Evolutionary conservation across 768 basidiomycete genomes (phyloP).

Genomic region (Boletus patriciae): DNA sequence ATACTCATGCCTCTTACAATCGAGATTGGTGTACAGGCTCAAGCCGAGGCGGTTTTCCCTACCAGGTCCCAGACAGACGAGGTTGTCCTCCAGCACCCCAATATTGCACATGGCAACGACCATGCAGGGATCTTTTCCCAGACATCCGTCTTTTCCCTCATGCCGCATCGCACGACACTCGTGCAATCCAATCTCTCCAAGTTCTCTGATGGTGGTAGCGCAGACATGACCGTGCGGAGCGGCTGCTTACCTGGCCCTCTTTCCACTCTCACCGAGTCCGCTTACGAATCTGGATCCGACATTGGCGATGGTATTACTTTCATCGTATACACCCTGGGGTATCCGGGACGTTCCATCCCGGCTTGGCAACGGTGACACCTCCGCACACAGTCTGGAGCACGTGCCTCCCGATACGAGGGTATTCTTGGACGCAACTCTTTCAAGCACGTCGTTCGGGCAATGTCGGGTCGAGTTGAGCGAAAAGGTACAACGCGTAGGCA

Average conservation of each 20-base stretch:
- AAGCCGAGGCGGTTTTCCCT: slow-evolving; percentile 21
- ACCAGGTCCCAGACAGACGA: slow-evolving; percentile 49
- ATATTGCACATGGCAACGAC: slow-evolving; percentile 36
- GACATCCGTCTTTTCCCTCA: slow-evolving; percentile 27
- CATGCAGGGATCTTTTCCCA: slow-evolving; percentile 36
- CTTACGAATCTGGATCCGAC: slow-evolving; percentile 46
- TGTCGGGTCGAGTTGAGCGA: too few relatives aligned
- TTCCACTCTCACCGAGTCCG: slow-evolving; percentile 26
- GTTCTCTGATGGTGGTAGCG: slow-evolving; percentile 29
- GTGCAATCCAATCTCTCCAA: slow-evolving; percentile 46
- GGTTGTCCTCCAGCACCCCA: slow-evolving; percentile 29
- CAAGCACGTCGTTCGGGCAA: slow-evolving; percentile 44
- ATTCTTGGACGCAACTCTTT: slow-evolving; percentile 50
- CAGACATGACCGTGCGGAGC: slow-evolving; percentile 33
- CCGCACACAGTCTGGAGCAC: slow-evolving; percentile 62
- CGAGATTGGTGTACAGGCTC: slow-evolving; percentile 45
- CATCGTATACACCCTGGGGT: too few relatives aligned
- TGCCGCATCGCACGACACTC: slow-evolving; percentile 44
- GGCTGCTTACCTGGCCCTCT: slow-evolving; percentile 23
- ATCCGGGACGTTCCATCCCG: too few relatives aligned
- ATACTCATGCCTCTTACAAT: slow-evolving; percentile 31
- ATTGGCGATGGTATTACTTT: slow-evolving; percentile 41
- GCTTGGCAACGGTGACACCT: background rate
- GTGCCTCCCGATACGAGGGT: slow-evolving; percentile 61
- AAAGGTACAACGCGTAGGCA: too few relatives aligned